Base-by-base conservation (phyloP, 2,329 filamentous ascomycete species). In the Scedosporium minutisporum region DNA sequence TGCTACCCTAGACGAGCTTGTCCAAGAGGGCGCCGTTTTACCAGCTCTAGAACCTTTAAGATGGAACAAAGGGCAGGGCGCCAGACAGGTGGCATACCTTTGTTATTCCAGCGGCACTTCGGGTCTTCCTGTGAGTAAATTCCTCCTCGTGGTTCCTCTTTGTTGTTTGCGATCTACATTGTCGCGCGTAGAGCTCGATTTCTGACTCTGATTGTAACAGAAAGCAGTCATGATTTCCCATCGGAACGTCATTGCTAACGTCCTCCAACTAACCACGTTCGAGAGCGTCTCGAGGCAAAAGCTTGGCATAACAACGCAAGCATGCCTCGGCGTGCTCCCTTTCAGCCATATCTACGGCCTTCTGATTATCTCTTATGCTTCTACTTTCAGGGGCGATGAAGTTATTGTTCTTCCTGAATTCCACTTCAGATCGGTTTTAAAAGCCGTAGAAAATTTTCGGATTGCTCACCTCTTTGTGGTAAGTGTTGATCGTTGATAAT, bases 171-270 rank as follows among this genome's bases (percentile, higher is more conserved):
- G 57, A n/a, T 29, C 27, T 29, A 29, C 27, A 29, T 29, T 29
- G 6, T 29, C 6, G 6, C 27, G 3, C 53, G 46, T 10, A 3
- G 1, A 21, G 4, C 3, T n/a, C 33, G n/a, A 42, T 21, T 29
- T 29, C 27, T 29, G 27, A 29, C 6, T 29, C 27, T 29, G 27
- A 6, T 29, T 29, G 27, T 21, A 51, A 9, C 63, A 89, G 84
- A 91, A 92, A 87, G 90, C 89, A 55, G 90, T 93, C 62, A 91
- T 90, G 86, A 89, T 93, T 64, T 89, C 88, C 3, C 90, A 93
- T 71, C 76, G 77, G 42, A 93, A 93, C 66, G 87, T 93, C 51
- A 93, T 93, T 57, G 83, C 89, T 60, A 93, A 93, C 69, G 82
- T 85, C 0, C 69, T 91, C 58, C 89, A 92, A 71, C 79, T 87